Evolutionary conservation across 106 monocot genomes (phyloP).

Genomic region (Gastrodia elata): DNA sequence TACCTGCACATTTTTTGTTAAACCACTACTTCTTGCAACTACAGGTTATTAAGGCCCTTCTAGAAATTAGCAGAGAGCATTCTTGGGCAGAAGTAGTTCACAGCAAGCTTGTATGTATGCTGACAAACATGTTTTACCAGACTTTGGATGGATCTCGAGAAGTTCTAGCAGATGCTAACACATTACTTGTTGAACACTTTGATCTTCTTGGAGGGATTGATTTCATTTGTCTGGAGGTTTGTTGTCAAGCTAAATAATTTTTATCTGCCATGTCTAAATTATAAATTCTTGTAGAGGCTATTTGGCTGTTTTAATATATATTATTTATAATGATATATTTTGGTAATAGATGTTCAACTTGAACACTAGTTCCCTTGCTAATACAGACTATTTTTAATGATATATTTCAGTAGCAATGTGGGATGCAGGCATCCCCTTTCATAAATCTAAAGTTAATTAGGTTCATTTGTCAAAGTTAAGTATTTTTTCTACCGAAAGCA

Average conservation of each 20-base stretch:
- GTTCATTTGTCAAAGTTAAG: background rate
- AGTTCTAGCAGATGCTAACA: conserved; percentile 16
- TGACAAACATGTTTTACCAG: conserved; percentile 81
- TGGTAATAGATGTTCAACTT: too few species aligned
- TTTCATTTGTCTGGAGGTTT: conserved; percentile 87
- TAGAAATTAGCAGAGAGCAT: conserved; percentile 76
- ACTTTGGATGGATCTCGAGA: conserved; percentile 20
- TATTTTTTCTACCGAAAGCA: background rate
- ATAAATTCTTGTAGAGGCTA: background rate
- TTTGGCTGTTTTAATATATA: background rate
- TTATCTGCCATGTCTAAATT: background rate
- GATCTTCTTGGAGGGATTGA: conserved; percentile 90
- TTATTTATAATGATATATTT: background rate
- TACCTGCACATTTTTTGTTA: background rate
- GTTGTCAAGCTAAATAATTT: conserved; percentile 1
- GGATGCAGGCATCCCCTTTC: background rate
- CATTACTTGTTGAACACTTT: conserved; percentile 60
- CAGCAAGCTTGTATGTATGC: conserved; percentile 83
- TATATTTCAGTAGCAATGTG: background rate
- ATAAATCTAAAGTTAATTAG: background rate
- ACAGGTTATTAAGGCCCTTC: conserved; percentile 78
- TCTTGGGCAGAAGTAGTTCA: conserved; percentile 87
- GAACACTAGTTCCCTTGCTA: too few species aligned
- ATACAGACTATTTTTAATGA: background rate
- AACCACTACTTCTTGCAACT: background rate